Evolutionary conservation across 371 early-diverging fungal genomes (phyloP).

Genomic region (Coemansia sp.): DNA sequence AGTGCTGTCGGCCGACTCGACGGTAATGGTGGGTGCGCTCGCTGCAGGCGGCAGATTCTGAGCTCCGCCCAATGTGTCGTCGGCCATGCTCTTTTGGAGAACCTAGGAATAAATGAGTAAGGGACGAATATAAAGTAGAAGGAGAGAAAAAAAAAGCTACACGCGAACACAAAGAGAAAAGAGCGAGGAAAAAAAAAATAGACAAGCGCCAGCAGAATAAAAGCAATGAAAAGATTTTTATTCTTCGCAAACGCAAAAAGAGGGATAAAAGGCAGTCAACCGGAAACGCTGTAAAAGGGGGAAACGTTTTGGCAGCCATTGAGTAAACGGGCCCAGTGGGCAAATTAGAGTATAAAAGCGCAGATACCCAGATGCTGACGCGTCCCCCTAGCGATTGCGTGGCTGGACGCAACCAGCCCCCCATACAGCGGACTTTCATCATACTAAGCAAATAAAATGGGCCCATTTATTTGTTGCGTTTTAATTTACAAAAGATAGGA

Average conservation of each 20-base stretch:
- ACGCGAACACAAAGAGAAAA: slow-evolving; percentile 7
- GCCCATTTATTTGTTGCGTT: slow-evolving; percentile 3
- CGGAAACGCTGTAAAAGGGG: too few relatives aligned
- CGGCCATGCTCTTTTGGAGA: neutral
- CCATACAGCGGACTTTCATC: too few relatives aligned
- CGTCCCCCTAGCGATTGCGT: too few relatives aligned
- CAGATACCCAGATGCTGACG: too few relatives aligned
- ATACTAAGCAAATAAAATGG: neutral
- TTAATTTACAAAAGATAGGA: too few relatives aligned
- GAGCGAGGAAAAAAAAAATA: neutral
- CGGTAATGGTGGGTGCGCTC: slow-evolving; percentile 12
- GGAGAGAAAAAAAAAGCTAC: slow-evolving; percentile 1
- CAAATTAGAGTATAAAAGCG: too few relatives aligned
- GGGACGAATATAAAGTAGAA: neutral
- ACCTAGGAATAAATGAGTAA: neutral
- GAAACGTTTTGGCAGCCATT: too few relatives aligned
- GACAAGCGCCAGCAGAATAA: neutral
- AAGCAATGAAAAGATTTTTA: neutral
- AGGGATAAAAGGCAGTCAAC: neutral
- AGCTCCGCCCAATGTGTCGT: slow-evolving; percentile 3
- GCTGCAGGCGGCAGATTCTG: neutral
- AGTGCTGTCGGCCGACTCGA: neutral
- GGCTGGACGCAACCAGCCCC: too few relatives aligned
- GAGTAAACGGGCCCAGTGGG: too few relatives aligned
- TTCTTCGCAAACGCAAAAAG: neutral